Percentiles rank a stretch among this genome's conserved stretches.
Evolutionary conservation across 257 asterid genomes (phyloP).

Genomic region (Rehmannia glutinosa): DNA sequence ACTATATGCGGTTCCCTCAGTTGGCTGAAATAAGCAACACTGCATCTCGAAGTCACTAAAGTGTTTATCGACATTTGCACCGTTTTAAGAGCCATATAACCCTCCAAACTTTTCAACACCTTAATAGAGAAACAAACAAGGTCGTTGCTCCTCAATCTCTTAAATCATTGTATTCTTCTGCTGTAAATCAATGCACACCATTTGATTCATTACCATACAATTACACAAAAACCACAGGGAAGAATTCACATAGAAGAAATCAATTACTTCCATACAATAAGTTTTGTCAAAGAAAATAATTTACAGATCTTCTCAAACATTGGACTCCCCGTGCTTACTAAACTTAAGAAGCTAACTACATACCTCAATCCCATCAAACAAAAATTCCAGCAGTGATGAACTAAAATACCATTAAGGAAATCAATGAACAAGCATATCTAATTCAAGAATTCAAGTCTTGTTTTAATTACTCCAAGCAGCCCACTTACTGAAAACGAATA

Average conservation of each 20-base stretch:
- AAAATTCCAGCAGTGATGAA: no score
- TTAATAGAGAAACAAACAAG: no score
- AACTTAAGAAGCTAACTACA: not conserved
- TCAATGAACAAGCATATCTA: no score
- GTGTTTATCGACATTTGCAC: conserved; percentile 52
- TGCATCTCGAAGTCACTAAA: conserved; percentile 48
- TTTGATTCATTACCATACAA: not conserved
- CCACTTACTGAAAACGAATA: not conserved
- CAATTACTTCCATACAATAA: not conserved
- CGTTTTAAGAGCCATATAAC: conserved; percentile 30
- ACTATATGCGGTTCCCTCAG: conserved; percentile 28
- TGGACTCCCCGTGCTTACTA: not conserved
- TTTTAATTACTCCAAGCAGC: conserved; percentile 6
- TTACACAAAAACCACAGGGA: not conserved
- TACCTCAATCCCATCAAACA: conserved; percentile 14
- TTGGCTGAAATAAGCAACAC: conserved; percentile 38
- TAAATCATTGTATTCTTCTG: conserved; percentile 20
- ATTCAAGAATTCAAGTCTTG: no score
- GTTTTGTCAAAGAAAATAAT: not conserved
- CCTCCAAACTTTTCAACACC: conserved; percentile 16
- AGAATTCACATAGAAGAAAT: not conserved
- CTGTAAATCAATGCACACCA: not conserved
- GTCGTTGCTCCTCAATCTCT: no score
- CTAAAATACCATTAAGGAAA: no score
- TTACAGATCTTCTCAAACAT: not conserved